Percentiles rank a stretch among this genome's conserved stretches.
Conservation (phyloP, 2,329 filamentous ascomycete genomes). For the Dryadomyces sulphureus region DNA sequence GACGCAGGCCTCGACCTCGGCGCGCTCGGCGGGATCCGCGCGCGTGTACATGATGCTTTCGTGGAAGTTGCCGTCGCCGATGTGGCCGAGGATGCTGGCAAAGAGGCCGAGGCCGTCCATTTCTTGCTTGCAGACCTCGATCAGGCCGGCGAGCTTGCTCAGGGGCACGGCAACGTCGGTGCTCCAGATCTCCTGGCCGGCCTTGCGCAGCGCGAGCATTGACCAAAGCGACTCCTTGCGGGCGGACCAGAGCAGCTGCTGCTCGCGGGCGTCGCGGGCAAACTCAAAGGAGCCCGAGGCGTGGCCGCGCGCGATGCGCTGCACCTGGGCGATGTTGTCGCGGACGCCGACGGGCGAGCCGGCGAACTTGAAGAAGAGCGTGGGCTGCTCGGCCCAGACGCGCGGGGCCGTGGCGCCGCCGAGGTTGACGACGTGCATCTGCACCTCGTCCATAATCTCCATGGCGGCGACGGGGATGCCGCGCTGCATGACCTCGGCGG, state of each 20-base stretch:
- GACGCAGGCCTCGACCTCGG: conserved; percentile 66
- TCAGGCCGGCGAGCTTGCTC: conserved; percentile 56
- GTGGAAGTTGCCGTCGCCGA: conserved; percentile 92
- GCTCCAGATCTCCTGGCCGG: conserved; percentile 59
- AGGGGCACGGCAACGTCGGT: conserved; percentile 78
- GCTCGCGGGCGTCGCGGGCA: conserved; percentile 54
- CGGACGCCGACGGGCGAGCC: conserved; percentile 65
- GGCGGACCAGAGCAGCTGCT: conserved; percentile 64
- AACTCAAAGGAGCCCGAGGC: conserved; percentile 60
- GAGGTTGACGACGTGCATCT: conserved; percentile 71
- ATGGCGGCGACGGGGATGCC: conserved; percentile 62
- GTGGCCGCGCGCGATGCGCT: conserved; percentile 49
- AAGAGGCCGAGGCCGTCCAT: conserved; percentile 77
- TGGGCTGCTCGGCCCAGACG: conserved; percentile 62
- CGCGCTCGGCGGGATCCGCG: conserved; percentile 51
- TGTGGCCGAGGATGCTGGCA: conserved; percentile 75
- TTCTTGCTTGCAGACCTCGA: conserved; percentile 76
- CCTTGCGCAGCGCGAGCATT: conserved; percentile 55
- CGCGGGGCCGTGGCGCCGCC: conserved; percentile 53
- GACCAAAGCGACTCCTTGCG: conserved; percentile 76
- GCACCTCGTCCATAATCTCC: conserved; percentile 81
- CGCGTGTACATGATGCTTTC: conserved; percentile 81
- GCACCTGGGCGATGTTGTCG: conserved; percentile 60
- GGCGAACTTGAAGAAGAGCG: conserved; percentile 75
- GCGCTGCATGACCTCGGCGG: conserved; percentile 59